Evolutionary conservation across 371 early-diverging fungal genomes (phyloP), one percentile per base, ranked within the genome.

Genomic region (Mycotypha africana): DNA sequence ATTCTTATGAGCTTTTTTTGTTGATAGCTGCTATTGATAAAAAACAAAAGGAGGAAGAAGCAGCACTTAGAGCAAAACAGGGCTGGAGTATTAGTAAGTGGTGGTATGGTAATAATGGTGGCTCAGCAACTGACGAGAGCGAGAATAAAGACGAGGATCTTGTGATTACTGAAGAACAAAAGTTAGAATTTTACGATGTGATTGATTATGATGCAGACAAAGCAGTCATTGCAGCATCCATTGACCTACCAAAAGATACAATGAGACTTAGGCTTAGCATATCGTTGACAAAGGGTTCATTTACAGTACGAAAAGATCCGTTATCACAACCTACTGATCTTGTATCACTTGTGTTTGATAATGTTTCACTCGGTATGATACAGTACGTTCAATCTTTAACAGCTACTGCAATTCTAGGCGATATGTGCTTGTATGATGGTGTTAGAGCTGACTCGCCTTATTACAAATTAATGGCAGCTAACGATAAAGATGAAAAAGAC

Each of bases 151-250:
- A 69, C 10, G 69, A 68, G 0, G 56, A 70, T 11, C 46, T 78
- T 1, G 67, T 75, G 0, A 68, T 84, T 19, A 79, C 83, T 2
- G 91, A 91, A 22, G 85, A 81, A 31, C 89, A 94, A 48, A 79
- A 86, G 20, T 72, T 90, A 50, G 86, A 92, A 54, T 76, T 98
- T 16, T 94, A 92, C 68, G 88, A 96, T 30, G 89, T 94, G 2
- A 95, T 98, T 53, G 98, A 97, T 50, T 95, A 87, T 61, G 88
- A 98, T 52, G 92, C 92, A 42, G 80, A 85, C 19, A 70, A 81
- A 15, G 82, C 86, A 0, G 71, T 73, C 6, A 58, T 82, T 14
- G 65, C 72, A 1, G 60, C 64, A n/a, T 77, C 78, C 8, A 66
- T 85, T 3, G 92, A 88, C 45, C 55, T 91, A 23, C 89, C 92